phyloP scores from a whole-genome alignment of 257 asterid species.

The Schizonepeta tenuifolia region DNA sequence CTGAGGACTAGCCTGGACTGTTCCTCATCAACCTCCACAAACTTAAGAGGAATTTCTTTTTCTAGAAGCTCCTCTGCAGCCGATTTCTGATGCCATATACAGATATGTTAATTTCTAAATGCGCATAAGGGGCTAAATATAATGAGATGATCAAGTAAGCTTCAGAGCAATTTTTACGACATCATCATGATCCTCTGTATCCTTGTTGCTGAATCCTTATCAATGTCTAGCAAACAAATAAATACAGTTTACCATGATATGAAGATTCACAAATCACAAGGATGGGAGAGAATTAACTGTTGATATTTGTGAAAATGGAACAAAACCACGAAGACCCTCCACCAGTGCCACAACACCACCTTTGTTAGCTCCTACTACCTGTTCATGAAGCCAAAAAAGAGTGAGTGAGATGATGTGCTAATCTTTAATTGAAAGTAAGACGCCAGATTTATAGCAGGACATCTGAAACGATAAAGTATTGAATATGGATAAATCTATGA shows the following conservation, averaged over 20 bases:
- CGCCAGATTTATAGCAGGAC: background rate
- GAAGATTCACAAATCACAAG: conserved; percentile 21
- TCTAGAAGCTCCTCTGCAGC: conserved; percentile 85
- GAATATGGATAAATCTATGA: background rate
- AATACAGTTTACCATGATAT: background rate
- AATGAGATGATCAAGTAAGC: conserved; percentile 11
- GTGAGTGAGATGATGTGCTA: background rate
- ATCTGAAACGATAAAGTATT: background rate
- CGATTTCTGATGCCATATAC: conserved; percentile 67
- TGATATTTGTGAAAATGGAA: conserved; percentile 95
- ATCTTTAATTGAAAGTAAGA: background rate
- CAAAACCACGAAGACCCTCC: conserved; percentile 93
- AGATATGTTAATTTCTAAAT: conserved; percentile 16
- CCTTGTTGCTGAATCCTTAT: background rate
- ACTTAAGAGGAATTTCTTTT: conserved; percentile 85
- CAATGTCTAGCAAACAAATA: conserved; percentile 9
- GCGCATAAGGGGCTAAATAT: conserved; percentile 2
- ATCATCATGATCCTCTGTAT: conserved; percentile 4
- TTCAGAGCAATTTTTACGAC: background rate
- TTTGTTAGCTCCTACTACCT: conserved; percentile 93
- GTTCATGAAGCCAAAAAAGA: conserved; percentile 37
- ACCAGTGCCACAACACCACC: conserved; percentile 93
- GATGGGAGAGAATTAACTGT: conserved; percentile 55
- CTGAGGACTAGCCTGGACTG: conserved; percentile 85
- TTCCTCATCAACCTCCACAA: conserved; percentile 93